phyloP scores from a whole-genome alignment of 139 green algal species.

The Trebouxia sp. region DNA sequence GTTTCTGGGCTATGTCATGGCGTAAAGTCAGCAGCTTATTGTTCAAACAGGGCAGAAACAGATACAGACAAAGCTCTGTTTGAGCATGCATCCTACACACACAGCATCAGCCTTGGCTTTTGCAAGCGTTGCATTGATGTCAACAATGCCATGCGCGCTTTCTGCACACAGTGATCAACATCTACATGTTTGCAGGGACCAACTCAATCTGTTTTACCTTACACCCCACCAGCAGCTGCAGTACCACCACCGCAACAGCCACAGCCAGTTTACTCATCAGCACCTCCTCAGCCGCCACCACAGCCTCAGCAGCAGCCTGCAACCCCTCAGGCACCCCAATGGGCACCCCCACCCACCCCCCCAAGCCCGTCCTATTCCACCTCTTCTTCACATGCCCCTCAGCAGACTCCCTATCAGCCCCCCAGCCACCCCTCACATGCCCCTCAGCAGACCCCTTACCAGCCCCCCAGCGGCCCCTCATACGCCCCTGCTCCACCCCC shows the following conservation, averaged over 20 bases:
- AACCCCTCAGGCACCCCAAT: background rate
- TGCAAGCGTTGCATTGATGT: too few relatives aligned
- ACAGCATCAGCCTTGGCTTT: too few relatives aligned
- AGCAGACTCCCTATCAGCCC: background rate
- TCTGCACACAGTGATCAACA: too few relatives aligned
- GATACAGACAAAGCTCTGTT: too few relatives aligned
- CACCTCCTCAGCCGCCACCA: background rate
- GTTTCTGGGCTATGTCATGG: too few relatives aligned
- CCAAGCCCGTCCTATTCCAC: background rate
- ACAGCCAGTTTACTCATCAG: background rate
- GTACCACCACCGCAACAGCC: background rate
- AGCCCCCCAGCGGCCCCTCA: background rate
- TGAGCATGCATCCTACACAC: too few relatives aligned
- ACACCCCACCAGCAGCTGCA: background rate
- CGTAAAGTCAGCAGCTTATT: too few relatives aligned
- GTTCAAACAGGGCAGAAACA: too few relatives aligned
- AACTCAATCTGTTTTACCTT: background rate
- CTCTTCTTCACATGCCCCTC: conserved; percentile 12
- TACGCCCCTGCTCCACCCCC: background rate
- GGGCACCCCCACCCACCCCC: background rate
- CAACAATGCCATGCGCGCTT: too few relatives aligned
- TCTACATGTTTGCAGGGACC: background rate
- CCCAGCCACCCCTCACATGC: background rate
- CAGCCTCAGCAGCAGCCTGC: background rate
- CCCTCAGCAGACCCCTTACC: conserved; percentile 1